Conservation (phyloP, 345 rosid species). For the Leavenworthia alabamica region DNA sequence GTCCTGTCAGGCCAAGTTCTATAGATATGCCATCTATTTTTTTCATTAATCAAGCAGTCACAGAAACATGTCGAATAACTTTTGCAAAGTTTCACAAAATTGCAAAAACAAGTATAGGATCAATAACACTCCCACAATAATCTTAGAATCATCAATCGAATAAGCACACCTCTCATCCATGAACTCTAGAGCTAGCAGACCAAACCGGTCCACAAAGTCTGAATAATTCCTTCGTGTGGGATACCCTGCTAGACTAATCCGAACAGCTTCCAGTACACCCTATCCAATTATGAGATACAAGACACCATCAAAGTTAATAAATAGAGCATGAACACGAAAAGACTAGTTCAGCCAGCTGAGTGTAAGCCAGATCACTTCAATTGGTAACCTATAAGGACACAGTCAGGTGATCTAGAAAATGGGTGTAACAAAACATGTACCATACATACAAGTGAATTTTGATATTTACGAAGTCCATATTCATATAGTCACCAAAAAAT, state of each 20-base stretch:
- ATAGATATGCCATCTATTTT: not conserved
- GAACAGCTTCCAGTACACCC: conserved; percentile 99
- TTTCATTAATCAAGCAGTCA: conserved; percentile 5
- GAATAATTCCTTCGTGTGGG: conserved; percentile 81
- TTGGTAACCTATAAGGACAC: conserved; percentile 6
- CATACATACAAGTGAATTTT: not conserved
- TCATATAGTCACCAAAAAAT: not conserved
- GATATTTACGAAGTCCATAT: not conserved
- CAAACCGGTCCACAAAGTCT: conserved; percentile 94
- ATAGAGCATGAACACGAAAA: conserved; percentile 1
- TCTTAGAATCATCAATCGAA: conserved; percentile 6
- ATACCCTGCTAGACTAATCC: conserved; percentile 96
- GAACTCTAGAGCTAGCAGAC: conserved; percentile 64
- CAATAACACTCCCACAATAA: not conserved
- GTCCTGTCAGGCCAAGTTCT: not conserved
- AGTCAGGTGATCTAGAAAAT: not conserved
- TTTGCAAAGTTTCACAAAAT: conserved; percentile 7
- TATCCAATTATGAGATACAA: conserved; percentile 31
- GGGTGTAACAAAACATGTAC: not conserved
- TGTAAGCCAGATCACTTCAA: conserved; percentile 8
- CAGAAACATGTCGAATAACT: not conserved
- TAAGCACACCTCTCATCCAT: conserved; percentile 63
- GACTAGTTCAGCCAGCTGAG: conserved; percentile 5
- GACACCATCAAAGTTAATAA: conserved; percentile 10
- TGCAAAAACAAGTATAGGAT: not conserved